A percentile compares a stretch with the other conserved stretches of the same genome.
Conservation (phyloP, 768 basidiomycete species). For the Mrakia gelida region DNA sequence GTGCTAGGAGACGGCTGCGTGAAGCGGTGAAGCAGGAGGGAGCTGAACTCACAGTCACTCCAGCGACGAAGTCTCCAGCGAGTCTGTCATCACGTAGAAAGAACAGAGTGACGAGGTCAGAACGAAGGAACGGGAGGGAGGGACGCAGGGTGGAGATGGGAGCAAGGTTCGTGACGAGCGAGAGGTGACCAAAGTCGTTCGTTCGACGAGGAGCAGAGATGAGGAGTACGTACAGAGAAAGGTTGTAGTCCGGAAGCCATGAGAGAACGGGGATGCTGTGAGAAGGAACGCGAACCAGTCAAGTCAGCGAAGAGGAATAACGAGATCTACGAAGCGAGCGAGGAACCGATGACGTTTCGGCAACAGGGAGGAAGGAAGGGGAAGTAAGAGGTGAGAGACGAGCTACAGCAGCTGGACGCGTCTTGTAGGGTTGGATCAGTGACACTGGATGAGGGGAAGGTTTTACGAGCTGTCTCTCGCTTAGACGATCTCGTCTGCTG, state of each 20-base stretch:
- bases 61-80: constrained; percentile 72
- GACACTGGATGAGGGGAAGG: too few species aligned
- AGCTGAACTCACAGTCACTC: constrained; percentile 58
- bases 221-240: not conserved
- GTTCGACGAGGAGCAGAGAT: not conserved
- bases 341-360: not conserved
- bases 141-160: not conserved
- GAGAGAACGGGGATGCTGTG: constrained; percentile 24
- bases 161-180: not conserved
- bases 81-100: constrained; percentile 45
- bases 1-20: not conserved
- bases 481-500: not conserved
- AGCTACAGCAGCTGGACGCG: not conserved
- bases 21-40: not conserved
- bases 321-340: too few species aligned
- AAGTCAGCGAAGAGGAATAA: not conserved
- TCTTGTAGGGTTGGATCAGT: not conserved
- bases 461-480: too few species aligned
- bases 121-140: not conserved
- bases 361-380: not conserved
- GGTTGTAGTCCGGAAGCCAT: constrained; percentile 24
- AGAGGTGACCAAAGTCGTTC: not conserved
- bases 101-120: not conserved
- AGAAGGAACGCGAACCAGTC: too few species aligned
- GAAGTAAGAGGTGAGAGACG: not conserved